Evolutionary conservation across 2,329 filamentous ascomycete species (phyloP).

Genomic region (Xylaria polymorpha): DNA sequence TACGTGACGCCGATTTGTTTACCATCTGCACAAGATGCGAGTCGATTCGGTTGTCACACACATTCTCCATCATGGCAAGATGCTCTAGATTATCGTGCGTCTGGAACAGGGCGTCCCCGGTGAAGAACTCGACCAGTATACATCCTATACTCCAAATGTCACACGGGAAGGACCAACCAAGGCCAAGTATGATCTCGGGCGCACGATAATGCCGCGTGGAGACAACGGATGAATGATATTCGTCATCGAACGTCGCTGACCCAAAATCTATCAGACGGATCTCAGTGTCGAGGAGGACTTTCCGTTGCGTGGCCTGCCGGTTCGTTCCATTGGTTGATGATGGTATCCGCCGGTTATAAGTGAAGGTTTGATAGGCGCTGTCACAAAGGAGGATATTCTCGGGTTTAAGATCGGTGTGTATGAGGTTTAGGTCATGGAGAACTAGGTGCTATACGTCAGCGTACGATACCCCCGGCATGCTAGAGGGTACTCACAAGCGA

Average conservation of each 20-base stretch:
- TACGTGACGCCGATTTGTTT: constrained; percentile 67
- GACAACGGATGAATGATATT: constrained; percentile 78
- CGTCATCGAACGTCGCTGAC: constrained; percentile 77
- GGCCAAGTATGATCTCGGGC: constrained; percentile 75
- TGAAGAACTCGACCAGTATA: constrained; percentile 78
- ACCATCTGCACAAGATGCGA: constrained; percentile 67
- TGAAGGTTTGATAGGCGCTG: constrained; percentile 75
- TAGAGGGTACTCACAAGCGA: constrained; percentile 80
- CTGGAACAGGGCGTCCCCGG: constrained; percentile 76
- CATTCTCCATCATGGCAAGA: constrained; percentile 80
- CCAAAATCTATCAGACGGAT: constrained; percentile 78
- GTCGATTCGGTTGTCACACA: constrained; percentile 70
- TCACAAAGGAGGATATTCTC: constrained; percentile 77
- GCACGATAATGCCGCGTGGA: constrained; percentile 77
- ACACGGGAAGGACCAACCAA: constrained; percentile 78
- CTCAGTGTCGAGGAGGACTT: constrained; percentile 74
- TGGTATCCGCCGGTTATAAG: constrained; percentile 76
- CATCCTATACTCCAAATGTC: constrained; percentile 81
- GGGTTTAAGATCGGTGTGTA: constrained; percentile 85
- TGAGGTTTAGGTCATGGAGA: constrained; percentile 94
- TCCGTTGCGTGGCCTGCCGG: constrained; percentile 71
- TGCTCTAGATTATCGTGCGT: constrained; percentile 79
- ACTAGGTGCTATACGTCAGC: constrained; percentile 64
- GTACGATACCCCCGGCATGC: background rate
- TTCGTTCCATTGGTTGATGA: constrained; percentile 71